These are phyloP conservation scores for Datura wrightii DNA, from an alignment of 257 asterid genomes.

Conservation along the genomic window DNA sequence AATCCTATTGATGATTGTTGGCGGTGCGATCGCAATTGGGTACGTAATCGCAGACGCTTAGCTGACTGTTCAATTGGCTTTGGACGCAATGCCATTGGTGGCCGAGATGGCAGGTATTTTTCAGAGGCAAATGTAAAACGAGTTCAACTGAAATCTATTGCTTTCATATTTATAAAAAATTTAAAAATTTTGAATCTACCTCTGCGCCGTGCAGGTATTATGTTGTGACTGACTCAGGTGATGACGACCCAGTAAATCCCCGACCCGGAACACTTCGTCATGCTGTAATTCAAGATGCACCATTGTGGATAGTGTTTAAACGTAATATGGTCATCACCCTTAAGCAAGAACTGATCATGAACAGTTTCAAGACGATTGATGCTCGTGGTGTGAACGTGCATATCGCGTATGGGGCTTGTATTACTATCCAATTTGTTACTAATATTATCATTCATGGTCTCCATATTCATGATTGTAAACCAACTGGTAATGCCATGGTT, in stretches of 20 bases:
- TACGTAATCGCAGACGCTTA: constrained; percentile 67
- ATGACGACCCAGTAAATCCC: constrained; percentile 77
- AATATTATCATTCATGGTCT: constrained; percentile 86
- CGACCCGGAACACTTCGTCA: constrained; percentile 88
- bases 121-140: not conserved
- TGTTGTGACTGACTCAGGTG: constrained; percentile 64
- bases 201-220: constrained; percentile 36
- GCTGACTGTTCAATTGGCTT: constrained; percentile 90
- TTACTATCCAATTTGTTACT: constrained; percentile 75
- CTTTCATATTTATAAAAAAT: not conserved
- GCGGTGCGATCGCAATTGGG: constrained; percentile 83
- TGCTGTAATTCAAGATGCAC: constrained; percentile 82
- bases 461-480: constrained; percentile 79
- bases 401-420: constrained; percentile 80
- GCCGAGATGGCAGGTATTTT: constrained; percentile 64
- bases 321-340: constrained; percentile 79
- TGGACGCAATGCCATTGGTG: constrained; percentile 87
- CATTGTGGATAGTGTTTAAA: constrained; percentile 82
- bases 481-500: constrained; percentile 88
- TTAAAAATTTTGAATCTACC: not conserved
- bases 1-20: constrained; percentile 94
- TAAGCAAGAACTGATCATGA: constrained; percentile 83
- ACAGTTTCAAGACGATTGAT: constrained; percentile 90
- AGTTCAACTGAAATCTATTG: not conserved
- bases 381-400: constrained; percentile 86